Conservation (phyloP, 1,139 yeast species). For the Pichia norvegensis region DNA sequence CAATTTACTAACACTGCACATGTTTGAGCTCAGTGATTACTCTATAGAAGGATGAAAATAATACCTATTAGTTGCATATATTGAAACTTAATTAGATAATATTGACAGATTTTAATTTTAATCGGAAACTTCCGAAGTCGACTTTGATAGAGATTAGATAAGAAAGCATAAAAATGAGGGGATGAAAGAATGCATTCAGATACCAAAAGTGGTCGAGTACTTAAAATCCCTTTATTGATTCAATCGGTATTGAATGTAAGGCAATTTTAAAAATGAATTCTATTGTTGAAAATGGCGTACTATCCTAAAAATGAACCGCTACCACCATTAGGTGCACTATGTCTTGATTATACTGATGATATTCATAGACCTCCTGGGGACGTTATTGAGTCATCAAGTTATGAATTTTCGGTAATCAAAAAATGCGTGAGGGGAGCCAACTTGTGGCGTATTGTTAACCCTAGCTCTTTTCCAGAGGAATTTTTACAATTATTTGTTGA, state of each 20-base stretch:
- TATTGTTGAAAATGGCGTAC: conserved; percentile 15
- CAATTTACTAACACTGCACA: too few relatives aligned
- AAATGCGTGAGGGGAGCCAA: conserved; percentile 16
- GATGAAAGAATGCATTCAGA: background rate
- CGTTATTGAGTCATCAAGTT: conserved; percentile 8
- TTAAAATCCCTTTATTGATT: too few relatives aligned
- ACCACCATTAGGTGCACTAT: conserved; percentile 25
- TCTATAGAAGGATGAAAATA: too few relatives aligned
- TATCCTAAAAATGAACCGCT: conserved; percentile 12
- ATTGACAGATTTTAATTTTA: too few relatives aligned
- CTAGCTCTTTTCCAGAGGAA: conserved; percentile 7
- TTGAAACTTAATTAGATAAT: too few relatives aligned
- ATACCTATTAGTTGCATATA: too few relatives aligned
- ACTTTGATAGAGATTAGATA: too few relatives aligned
- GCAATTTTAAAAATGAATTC: too few relatives aligned
- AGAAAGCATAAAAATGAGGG: background rate
- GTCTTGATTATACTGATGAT: conserved; percentile 28
- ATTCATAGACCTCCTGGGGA: conserved; percentile 19
- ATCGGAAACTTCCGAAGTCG: too few relatives aligned
- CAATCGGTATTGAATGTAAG: too few relatives aligned
- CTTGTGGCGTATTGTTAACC: conserved; percentile 11
- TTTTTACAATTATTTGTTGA: conserved; percentile 8
- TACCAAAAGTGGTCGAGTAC: too few relatives aligned
- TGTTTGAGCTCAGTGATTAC: too few relatives aligned
- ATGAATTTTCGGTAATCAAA: conserved; percentile 14